A percentile compares a stretch with the other conserved stretches of the same genome.
These are phyloP conservation scores for Marsdenia floribunda DNA, from an alignment of 257 asterid species.

Conservation along the genomic window DNA sequence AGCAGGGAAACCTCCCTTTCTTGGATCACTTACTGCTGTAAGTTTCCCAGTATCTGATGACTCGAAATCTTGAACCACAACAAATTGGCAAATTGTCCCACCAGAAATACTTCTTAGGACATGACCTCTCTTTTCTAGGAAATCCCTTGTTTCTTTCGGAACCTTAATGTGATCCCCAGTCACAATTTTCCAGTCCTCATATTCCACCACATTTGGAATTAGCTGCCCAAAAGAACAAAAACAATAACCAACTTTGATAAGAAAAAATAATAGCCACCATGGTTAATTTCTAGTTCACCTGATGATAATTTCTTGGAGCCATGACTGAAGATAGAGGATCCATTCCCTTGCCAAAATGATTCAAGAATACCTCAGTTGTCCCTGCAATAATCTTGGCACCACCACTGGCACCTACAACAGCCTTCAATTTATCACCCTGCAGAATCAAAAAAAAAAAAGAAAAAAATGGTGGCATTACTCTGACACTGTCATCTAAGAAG, in stretches of 20 bases:
- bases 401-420: slow-evolving; percentile 67
- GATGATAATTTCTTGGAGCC: slow-evolving; percentile 63
- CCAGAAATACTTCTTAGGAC: slow-evolving; percentile 38
- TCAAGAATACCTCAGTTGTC: slow-evolving; percentile 49
- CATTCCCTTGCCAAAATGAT: slow-evolving; percentile 44
- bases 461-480: neutral
- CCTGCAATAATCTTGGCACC: slow-evolving; percentile 50
- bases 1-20: slow-evolving; percentile 72
- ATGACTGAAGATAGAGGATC: slow-evolving; percentile 56
- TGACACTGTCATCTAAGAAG: neutral
- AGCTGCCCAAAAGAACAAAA: slow-evolving; percentile 31
- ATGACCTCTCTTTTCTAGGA: slow-evolving; percentile 47
- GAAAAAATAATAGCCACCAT: neutral
- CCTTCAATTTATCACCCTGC: slow-evolving; percentile 43
- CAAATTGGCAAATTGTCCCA: slow-evolving; percentile 56
- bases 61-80: slow-evolving; percentile 39
- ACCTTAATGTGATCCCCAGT: slow-evolving; percentile 57
- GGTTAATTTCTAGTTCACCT: slow-evolving; percentile 27
- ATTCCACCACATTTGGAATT: slow-evolving; percentile 44
- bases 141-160: slow-evolving; percentile 27
- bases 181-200: slow-evolving; percentile 67
- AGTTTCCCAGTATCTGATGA: slow-evolving; percentile 26
- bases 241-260: neutral
- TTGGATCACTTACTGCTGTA: slow-evolving; percentile 60
- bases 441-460: neutral